phyloP scores from a whole-genome alignment of 169 alveolate species.

The Eimeria brunetti region DNA sequence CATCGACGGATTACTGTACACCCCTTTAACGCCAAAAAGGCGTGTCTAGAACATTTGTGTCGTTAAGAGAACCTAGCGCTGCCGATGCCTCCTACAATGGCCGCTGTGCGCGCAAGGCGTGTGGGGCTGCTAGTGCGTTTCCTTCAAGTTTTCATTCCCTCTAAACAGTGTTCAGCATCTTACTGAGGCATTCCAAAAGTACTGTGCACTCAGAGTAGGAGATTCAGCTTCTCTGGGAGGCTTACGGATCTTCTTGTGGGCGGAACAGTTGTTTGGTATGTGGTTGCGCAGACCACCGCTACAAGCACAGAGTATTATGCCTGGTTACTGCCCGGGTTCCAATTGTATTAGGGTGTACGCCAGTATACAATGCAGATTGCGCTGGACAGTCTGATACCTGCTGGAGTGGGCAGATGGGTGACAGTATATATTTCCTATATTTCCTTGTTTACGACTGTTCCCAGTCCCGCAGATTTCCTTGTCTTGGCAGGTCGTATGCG shows the following conservation, averaged over 20 bases:
- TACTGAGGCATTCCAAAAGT: background rate
- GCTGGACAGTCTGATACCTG: background rate
- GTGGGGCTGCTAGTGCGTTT: background rate
- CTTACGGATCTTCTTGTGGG: background rate
- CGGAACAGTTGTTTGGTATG: background rate
- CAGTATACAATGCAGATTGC: background rate
- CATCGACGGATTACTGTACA: background rate
- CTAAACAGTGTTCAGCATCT: background rate
- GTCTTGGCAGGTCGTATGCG: background rate
- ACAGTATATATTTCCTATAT: background rate
- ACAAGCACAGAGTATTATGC: background rate
- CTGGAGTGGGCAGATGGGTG: background rate
- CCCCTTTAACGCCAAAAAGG: background rate
- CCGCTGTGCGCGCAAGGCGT: background rate
- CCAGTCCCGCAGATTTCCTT: background rate
- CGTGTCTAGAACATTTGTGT: background rate
- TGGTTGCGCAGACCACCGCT: background rate
- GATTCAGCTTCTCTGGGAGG: background rate
- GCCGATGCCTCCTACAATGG: background rate
- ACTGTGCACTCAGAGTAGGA: background rate
- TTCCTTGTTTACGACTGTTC: background rate
- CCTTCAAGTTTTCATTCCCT: background rate
- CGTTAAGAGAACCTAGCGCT: background rate
- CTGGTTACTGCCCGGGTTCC: background rate
- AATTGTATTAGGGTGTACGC: background rate